phyloP scores from a whole-genome alignment of 768 basidiomycete species.

The Panus rudis region DNA sequence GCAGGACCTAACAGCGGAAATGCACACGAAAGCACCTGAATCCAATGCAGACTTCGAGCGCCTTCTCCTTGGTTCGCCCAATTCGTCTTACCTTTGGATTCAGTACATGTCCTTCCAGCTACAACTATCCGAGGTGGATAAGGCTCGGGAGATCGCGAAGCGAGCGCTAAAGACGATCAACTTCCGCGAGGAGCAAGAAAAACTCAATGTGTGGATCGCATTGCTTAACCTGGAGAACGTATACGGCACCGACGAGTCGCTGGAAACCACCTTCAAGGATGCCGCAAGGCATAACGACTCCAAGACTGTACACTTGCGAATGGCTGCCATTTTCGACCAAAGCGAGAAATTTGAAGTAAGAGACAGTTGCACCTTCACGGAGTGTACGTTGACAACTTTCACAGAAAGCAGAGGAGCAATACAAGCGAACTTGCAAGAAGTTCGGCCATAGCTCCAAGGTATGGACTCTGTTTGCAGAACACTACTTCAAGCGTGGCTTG shows the following conservation, averaged over 20 bases:
- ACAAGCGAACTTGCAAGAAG: constrained; percentile 85
- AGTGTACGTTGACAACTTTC: neutral
- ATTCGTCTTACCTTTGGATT: constrained; percentile 97
- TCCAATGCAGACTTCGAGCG: constrained; percentile 96
- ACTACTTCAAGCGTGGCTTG: constrained; percentile 66
- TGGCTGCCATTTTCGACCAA: constrained; percentile 80
- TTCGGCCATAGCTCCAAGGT: constrained; percentile 90
- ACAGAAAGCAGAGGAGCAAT: constrained; percentile 92
- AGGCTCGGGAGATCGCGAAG: constrained; percentile 81
- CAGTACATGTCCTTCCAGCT: constrained; percentile 99
- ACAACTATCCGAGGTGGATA: constrained; percentile 93
- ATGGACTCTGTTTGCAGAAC: constrained; percentile 86
- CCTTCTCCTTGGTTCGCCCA: constrained; percentile 84
- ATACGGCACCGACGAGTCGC: constrained; percentile 77
- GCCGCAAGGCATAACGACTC: constrained; percentile 88
- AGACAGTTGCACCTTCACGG: constrained; percentile 1
- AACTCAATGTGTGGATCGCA: constrained; percentile 96
- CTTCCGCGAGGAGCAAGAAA: constrained; percentile 95
- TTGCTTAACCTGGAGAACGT: constrained; percentile 90
- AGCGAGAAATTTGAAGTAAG: constrained; percentile 74
- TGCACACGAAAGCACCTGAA: constrained; percentile 80
- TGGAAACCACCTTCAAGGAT: constrained; percentile 83
- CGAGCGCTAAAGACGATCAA: constrained; percentile 83
- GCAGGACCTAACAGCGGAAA: constrained; percentile 77
- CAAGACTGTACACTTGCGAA: constrained; percentile 79